Evolutionary conservation across 441 rosid species (phyloP).

Genomic region (Corymbia calophylla): DNA sequence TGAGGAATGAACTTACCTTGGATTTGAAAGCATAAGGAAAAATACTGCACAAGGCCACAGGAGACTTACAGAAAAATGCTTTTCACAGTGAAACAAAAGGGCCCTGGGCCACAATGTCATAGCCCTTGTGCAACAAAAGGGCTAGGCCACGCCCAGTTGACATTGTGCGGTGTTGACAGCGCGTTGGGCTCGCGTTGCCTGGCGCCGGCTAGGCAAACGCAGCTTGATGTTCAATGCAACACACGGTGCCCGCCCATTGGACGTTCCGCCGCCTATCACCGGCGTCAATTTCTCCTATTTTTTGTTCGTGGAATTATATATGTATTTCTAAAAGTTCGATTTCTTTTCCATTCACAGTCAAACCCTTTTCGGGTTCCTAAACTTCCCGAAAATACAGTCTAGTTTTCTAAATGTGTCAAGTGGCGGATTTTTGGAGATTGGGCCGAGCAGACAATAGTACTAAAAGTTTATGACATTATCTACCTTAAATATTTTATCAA

Average conservation of each 20-base stretch:
- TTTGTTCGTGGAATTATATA: neutral
- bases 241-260: neutral
- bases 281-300: neutral
- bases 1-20: neutral
- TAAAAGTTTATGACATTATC: neutral
- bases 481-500: neutral
- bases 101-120: neutral
- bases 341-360: neutral
- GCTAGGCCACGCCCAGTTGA: neutral
- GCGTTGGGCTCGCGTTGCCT: neutral
- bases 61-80: neutral
- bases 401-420: neutral
- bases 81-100: neutral
- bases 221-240: neutral
- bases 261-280: neutral
- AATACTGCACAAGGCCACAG: neutral
- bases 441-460: fast-evolving
- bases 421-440: neutral
- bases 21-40: neutral
- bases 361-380: neutral
- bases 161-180: no score
- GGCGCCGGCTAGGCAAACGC: neutral
- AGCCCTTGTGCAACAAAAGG: neutral
- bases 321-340: neutral
- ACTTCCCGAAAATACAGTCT: neutral